These are phyloP conservation scores for Colletotrichum melonis DNA, from an alignment of 2,329 filamentous ascomycete species.

Conservation along the genomic window DNA sequence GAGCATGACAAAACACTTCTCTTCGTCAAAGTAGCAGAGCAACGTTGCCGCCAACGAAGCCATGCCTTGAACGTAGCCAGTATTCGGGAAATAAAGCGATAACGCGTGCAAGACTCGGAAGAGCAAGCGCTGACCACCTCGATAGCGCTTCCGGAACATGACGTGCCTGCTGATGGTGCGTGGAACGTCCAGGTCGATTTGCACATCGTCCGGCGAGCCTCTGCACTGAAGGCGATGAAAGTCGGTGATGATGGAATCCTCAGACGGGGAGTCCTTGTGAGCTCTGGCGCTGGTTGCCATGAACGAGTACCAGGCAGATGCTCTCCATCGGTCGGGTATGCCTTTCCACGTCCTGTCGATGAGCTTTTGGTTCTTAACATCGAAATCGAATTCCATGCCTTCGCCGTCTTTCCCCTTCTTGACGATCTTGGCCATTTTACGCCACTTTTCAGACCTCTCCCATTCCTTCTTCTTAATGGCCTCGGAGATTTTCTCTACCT, in stretches of 20 bases:
- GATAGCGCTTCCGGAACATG: constrained; percentile 94
- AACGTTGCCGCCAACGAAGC: constrained; percentile 91
- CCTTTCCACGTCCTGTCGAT: constrained; percentile 97
- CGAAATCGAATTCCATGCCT: constrained; percentile 80
- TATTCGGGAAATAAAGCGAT: constrained; percentile 89
- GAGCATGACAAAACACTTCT: constrained; percentile 93
- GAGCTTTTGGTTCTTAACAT: constrained; percentile 83
- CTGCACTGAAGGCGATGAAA: constrained; percentile 80
- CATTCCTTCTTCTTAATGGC: constrained; percentile 72
- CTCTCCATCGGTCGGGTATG: constrained; percentile 95
- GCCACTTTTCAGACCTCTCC: constrained; percentile 74
- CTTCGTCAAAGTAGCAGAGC: constrained; percentile 97
- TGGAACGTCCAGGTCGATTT: constrained; percentile 97
- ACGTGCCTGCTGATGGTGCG: constrained; percentile 95
- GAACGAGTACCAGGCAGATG: constrained; percentile 95
- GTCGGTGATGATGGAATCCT: constrained; percentile 76
- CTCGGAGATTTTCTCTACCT: constrained; percentile 63
- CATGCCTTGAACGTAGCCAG: constrained; percentile 98
- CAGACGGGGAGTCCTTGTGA: constrained; percentile 70
- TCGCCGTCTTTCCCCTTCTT: constrained; percentile 62
- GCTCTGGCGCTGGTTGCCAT: constrained; percentile 80
- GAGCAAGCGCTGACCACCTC: constrained; percentile 89
- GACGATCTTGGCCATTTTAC: constrained; percentile 71
- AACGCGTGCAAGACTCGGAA: constrained; percentile 94
- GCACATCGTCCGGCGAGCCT: constrained; percentile 88